Percentiles rank a stretch among this genome's conserved stretches.
Conservation (phyloP, 192 early-diverging fungal species). For the Backusella liffmaniae region DNA sequence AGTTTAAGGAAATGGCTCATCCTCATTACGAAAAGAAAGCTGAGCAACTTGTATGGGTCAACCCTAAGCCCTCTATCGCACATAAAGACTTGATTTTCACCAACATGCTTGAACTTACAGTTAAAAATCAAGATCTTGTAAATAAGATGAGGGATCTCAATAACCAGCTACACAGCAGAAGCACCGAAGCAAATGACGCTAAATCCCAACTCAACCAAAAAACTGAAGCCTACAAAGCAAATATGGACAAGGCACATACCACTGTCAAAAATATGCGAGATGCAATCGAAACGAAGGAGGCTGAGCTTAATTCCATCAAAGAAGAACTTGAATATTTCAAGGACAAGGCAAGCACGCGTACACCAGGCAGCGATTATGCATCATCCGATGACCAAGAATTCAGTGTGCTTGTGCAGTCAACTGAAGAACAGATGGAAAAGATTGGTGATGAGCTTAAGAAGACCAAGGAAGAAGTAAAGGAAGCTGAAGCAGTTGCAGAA, state of each 20-base stretch:
- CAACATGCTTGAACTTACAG: not conserved
- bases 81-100: not conserved
- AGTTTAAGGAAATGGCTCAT: not conserved
- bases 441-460: not conserved
- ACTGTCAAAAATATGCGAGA: not conserved
- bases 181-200: not conserved
- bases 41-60: not conserved
- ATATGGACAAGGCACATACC: not conserved
- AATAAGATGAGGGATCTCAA: not conserved
- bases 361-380: not conserved
- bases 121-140: not conserved
- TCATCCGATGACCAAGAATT: not conserved
- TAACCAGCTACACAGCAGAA: not conserved
- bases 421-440: not conserved
- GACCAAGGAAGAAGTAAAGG: not conserved
- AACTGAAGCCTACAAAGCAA: not conserved
- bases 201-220: not conserved
- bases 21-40: not conserved
- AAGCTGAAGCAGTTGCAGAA: not conserved
- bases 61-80: not conserved
- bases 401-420: not conserved
- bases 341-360: not conserved
- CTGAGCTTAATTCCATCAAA: not conserved
- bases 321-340: not conserved
- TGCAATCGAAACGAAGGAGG: not conserved